Base-by-base conservation (phyloP, 129 eudicot species). In the Dittrichia graveolens region DNA sequence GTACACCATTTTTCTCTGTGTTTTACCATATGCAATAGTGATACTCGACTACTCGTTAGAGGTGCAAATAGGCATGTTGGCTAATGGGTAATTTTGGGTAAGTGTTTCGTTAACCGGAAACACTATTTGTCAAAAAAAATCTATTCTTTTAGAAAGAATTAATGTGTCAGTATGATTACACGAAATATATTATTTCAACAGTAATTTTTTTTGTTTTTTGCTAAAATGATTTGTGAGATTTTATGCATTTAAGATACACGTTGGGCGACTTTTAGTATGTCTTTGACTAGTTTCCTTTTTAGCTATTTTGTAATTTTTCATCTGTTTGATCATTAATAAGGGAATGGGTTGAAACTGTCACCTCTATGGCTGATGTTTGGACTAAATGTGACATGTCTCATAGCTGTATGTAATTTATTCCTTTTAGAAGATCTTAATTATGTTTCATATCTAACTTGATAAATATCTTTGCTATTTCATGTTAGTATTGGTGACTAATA, bases 1-100 rank as follows among this genome's bases (percentile, higher is more conserved):
- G 99, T 94, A 93, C 18, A 63, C 35, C 47, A 54, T 63, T 40
- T 59, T 35, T 50, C 64, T 59, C 15, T 65, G 19, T 80, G 58
- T 7, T 62, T 83, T 69, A 55, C 16, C 37, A 37, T 71, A 53
- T 46, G 18, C 63, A 12, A 50, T 18, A 37, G 41, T 42, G 13
- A 18, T 71, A 13, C 60, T 45, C 24, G n/a, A n/a, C n/a, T n/a
- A n/a, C n/a, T n/a, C n/a, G n/a, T n/a, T 52, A 56, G 45, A 18
- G 50, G 73, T 57, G 15, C 63, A 69, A 14, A 18, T 15, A 4
- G 58, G 42, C n/a, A 6, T 31, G 14, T 59, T 35, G 16, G 43
- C 16, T 11, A 37, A 59, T 34, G 18, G 1, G 9, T 11, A 59
- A 3, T 10, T 11, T 19, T 18, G 13, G 39, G 49, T n/a, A 53